Evolutionary conservation across 192 early-diverging fungal species (phyloP), one percentile per base, ranked within the genome.

Genomic region (Gaertneriomyces semiglobifer): DNA sequence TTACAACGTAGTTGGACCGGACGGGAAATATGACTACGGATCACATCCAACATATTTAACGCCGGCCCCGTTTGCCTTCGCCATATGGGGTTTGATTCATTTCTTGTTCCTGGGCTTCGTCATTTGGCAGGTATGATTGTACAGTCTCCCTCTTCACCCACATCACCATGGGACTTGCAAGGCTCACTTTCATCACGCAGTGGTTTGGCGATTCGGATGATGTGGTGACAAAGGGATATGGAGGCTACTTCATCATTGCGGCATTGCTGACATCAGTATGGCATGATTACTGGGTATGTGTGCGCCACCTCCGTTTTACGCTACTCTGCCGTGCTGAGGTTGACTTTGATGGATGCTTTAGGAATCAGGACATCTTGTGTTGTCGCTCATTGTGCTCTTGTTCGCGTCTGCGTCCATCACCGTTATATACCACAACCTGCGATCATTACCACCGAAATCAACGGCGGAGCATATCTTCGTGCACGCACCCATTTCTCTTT

Each of bases 401-500:
- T 72, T 88, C 53, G 79, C 83, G 43, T 75, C 82, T 14, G 76
- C 74, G 16, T 79, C 83, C 44, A 75, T 89, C 63, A 77, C 85
- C 11, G 74, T 71, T 40, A 76, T 88, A 58, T 82, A 81, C 76
- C 70, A 73, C 60, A 70, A 72, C 47, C 65, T 68, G 16, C 16
- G 70, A 68, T 63, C 57, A 47, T 70, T 65, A 43, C 70, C 72
- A 9, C 45, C 77, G 12, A 57, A 54, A 9, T 71, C 63, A 39
- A 48, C 60, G 59, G 54, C 52, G 18, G 80, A 89, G 46, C 65
- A 50, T 18, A 3, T 88, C 41, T 83, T 86, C 53, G 68, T 88
- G 40, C 85, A 86, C 68, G 80, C 84, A 44, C 88, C 88, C 66
- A 84, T 89, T 80, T 69, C 66, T 43, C 71, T 87, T 38, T 88